Evolutionary conservation across 2,329 filamentous ascomycete genomes (phyloP).

Genomic region (Penicillium sp.): DNA sequence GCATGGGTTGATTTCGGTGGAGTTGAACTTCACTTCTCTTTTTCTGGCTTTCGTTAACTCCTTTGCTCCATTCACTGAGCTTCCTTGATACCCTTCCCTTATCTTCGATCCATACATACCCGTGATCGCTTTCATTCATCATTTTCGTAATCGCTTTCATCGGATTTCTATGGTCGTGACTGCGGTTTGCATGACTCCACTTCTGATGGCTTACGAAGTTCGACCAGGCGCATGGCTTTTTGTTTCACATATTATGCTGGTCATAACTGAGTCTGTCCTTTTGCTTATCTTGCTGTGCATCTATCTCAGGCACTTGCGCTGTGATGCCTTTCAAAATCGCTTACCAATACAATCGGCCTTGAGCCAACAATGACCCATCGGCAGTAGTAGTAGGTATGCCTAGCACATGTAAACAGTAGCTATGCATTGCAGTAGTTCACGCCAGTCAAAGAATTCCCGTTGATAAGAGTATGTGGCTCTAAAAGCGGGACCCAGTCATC

Average conservation of each 20-base stretch:
- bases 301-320: not conserved
- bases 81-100: slow-evolving; percentile 17
- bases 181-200: slow-evolving; percentile 1
- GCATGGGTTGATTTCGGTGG: not conserved
- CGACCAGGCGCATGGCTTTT: slow-evolving; percentile 9
- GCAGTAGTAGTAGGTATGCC: too few relatives aligned
- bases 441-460: too few relatives aligned
- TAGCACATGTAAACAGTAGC: too few relatives aligned
- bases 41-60: not conserved
- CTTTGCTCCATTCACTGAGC: slow-evolving; percentile 5
- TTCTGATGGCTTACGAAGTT: not conserved
- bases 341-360: slow-evolving; percentile 1
- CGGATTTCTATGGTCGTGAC: slow-evolving; percentile 15
- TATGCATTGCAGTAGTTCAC: too few relatives aligned
- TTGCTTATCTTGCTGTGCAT: not conserved
- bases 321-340: not conserved
- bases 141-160: slow-evolving; percentile 14
- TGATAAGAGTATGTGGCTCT: not conserved
- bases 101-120: slow-evolving; percentile 19
- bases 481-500: slow-evolving; percentile 19
- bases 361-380: not conserved
- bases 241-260: slow-evolving; percentile 17
- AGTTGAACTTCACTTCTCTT: slow-evolving; percentile 9
- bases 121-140: slow-evolving; percentile 1
- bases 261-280: slow-evolving; percentile 11